Base-by-base conservation (phyloP, 2,329 filamentous ascomycete species). In the Ilyonectria sp. region DNA sequence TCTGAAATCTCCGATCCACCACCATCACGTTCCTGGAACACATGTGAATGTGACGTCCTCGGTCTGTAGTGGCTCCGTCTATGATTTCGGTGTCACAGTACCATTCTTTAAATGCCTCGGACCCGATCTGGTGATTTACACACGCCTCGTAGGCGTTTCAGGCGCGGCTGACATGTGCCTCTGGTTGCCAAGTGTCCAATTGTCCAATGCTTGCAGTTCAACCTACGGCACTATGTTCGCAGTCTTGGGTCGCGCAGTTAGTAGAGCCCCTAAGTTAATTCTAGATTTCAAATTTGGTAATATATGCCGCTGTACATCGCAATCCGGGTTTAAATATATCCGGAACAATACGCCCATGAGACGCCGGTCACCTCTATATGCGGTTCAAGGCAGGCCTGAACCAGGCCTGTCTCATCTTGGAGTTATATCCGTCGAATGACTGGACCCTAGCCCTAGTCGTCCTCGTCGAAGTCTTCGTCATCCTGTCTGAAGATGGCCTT, bases 401-500 rank as follows among this genome's bases (percentile, higher is more conserved):
- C 17, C 23, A 26, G 46, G 21, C 23, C 2, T 60, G 15, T n/a
- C 26, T 47, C n/a, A 31, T 46, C n/a, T 11, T 47, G 13, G 46
- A 43, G 15, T 54, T 43, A 15, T 26, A 26, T 44, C 13, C 23
- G 26, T 35, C 10, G 31, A 19, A 21, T 19, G 23, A 4, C 17
- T 19, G 56, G 37, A 44, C 80, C 79, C 35, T 81, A 79, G 31
- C 85, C 86, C 5, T 82, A 84, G 15, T 82, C 85, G 17, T 83
- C 83, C 13, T 82, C 84, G 19, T 82, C 84, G 44, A 82, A 83
- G 62, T 90, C 89, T 50, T 90, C 89, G 76, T 91, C 89, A 60
- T 91, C 88, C 75, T 94, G 93, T 71, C 89, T 90, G 74, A 92
- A 90, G 71, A 98, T 86, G n/a, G 94, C 93, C 85, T 91, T 93